These are phyloP conservation scores for Darksidea phi DNA, from an alignment of 495 filamentous ascomycete genomes.

Conservation along the genomic window DNA sequence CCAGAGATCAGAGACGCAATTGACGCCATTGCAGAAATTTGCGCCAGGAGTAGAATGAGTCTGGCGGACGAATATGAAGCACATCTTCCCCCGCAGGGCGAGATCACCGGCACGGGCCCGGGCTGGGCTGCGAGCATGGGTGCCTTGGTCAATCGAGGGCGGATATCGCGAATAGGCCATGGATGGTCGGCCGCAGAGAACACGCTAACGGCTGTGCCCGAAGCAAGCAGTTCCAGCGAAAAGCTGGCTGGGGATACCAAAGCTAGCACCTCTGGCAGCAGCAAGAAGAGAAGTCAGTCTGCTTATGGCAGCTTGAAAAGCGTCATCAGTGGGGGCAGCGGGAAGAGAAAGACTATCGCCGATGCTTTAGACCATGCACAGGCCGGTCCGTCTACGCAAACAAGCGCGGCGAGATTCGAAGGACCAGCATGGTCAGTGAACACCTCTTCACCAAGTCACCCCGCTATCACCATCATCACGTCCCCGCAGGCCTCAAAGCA, in stretches of 20 bases:
- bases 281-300: slow-evolving; percentile 24
- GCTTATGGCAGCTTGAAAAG: slow-evolving; percentile 38
- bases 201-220: slow-evolving; percentile 41
- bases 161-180: slow-evolving; percentile 15
- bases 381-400: background rate
- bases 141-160: slow-evolving; percentile 14
- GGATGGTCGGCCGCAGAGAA: slow-evolving; percentile 29
- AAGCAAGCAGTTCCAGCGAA: slow-evolving; percentile 42
- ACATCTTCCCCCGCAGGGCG: slow-evolving; percentile 61
- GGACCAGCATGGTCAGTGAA: slow-evolving; percentile 23
- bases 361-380: background rate
- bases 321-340: slow-evolving; percentile 32
- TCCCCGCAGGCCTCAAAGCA: slow-evolving; percentile 32
- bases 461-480: slow-evolving; percentile 32
- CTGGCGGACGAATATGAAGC: slow-evolving; percentile 64
- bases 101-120: slow-evolving; percentile 44
- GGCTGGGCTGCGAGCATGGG: slow-evolving; percentile 27
- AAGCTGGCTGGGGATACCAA: slow-evolving; percentile 32
- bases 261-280: slow-evolving; percentile 1
- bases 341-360: slow-evolving; percentile 18
- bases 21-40: slow-evolving; percentile 64
- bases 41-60: slow-evolving; percentile 60
- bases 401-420: background rate
- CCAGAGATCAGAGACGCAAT: slow-evolving; percentile 57
- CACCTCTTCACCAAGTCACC: slow-evolving; percentile 9